Evolutionary conservation across 2,329 filamentous ascomycete species (phyloP).

Genomic region (Aspergillus pseudoterreus): DNA sequence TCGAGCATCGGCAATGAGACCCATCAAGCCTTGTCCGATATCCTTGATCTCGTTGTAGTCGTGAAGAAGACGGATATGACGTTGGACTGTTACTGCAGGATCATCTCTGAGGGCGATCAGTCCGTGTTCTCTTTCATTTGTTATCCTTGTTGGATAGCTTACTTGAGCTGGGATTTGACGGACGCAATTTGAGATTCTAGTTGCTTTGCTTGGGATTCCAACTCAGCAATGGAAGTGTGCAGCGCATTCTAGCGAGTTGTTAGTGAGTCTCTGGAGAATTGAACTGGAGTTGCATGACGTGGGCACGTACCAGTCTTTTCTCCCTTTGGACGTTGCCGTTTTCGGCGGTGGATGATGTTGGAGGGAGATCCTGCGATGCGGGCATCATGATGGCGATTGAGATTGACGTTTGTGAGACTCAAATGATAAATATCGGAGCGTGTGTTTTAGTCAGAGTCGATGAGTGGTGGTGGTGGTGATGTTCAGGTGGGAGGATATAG

Average conservation of each 20-base stretch:
- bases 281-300: neutral
- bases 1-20: slow-evolving; percentile 62
- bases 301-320: slow-evolving; percentile 22
- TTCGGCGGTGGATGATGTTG: neutral
- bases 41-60: slow-evolving; percentile 71
- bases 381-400: neutral
- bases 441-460: neutral
- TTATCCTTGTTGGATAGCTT: slow-evolving; percentile 11
- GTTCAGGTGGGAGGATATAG: no score
- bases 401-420: neutral
- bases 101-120: slow-evolving; percentile 21
- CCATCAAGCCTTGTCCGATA: slow-evolving; percentile 62
- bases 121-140: slow-evolving; percentile 8
- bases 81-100: slow-evolving; percentile 53
- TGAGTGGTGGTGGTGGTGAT: neutral
- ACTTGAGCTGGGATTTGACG: slow-evolving; percentile 34
- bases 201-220: slow-evolving; percentile 46
- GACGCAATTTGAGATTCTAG: slow-evolving; percentile 33
- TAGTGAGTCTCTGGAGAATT: slow-evolving; percentile 14
- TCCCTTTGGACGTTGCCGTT: slow-evolving; percentile 7
- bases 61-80: slow-evolving; percentile 63
- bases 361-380: neutral
- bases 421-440: neutral
- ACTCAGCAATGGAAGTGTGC: slow-evolving; percentile 26
- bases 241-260: slow-evolving; percentile 17